Evolutionary conservation across 164 flowering plant species (phyloP), one percentile per base, ranked within the genome.

Genomic region (Aristolochia fimbriata): DNA sequence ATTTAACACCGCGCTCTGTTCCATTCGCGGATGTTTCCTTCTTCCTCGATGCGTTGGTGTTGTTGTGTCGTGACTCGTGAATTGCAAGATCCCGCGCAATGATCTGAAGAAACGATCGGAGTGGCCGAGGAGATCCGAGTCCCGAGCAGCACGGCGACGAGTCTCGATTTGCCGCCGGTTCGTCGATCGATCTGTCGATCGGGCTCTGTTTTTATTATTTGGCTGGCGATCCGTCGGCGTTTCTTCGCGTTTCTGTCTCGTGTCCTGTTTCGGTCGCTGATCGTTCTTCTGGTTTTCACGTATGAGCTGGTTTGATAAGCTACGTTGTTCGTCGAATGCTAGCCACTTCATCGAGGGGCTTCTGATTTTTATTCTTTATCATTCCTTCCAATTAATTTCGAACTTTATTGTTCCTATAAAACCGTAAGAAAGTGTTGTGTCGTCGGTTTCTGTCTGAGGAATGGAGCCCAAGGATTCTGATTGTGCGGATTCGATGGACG

Each of bases 331-430:
- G 33, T 73, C 85, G 63, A 79, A 78, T 77, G 71, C 77, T 30
- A 75, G 87, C 89, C 89, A 82, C 77, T 76, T 88, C 60, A 61
- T 84, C 73, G 87, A 79, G 65, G 90, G 93, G 80, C 82, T 83
- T 50, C 56, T 85, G 58, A 71, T 89, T 58, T 85, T 85, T 65
- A 71, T 89, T 55, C 83, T 86, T 23, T 85, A 79, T 62, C 85
- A 84, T 66, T 80, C 85, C 0, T 81, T 74, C 47, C 80, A 73
- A 22, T 78, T 84, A 57, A 71, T 82, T 64, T 81, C 84, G 56
- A 83, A 83, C 81, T 77, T 78, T 59, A 64, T 72, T 43, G 65
- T 72, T 77, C 86, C 87, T 85, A 83, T 83, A 83, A 78, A 79
- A 33, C 90, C 79, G 4, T 80, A 66, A 73, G 51, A 51, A 23